Conservation (phyloP, 768 basidiomycete species). For the Boletus bicolor region DNA sequence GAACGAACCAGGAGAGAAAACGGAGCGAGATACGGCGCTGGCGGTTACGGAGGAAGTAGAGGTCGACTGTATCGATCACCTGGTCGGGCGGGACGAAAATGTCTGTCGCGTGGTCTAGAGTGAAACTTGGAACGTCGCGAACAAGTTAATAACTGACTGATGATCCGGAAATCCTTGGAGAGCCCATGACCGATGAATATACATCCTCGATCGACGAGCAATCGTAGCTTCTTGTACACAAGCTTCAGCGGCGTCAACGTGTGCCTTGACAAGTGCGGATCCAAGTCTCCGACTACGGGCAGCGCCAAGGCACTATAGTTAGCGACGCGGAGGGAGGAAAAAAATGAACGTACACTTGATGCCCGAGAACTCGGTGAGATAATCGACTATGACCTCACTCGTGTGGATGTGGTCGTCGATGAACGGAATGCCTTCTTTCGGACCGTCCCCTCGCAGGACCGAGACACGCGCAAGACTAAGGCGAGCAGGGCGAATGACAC, state of each 20-base stretch:
- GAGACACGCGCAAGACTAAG: constrained; percentile 94
- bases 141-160: constrained; percentile 59
- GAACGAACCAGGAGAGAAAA: constrained; percentile 93
- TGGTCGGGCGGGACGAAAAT: constrained; percentile 94
- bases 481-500: constrained; percentile 86
- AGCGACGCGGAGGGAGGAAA: background rate
- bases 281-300: constrained; percentile 81
- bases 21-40: constrained; percentile 88
- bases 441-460: constrained; percentile 83
- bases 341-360: constrained; percentile 71
- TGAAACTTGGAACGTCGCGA: background rate
- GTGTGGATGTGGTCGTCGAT: constrained; percentile 99
- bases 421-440: constrained; percentile 80
- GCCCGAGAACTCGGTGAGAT: constrained; percentile 95
- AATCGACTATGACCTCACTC: constrained; percentile 93
- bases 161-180: constrained; percentile 96
- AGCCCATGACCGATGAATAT: constrained; percentile 97
- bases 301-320: background rate
- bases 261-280: constrained; percentile 76
- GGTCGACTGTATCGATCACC: constrained; percentile 95
- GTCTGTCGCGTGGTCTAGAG: constrained; percentile 46
- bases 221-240: constrained; percentile 96
- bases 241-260: constrained; percentile 94
- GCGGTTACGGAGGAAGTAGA: constrained; percentile 81
- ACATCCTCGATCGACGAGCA: constrained; percentile 91